Base-by-base conservation (phyloP, 495 filamentous ascomycete species). In the Tirmania nivea region DNA sequence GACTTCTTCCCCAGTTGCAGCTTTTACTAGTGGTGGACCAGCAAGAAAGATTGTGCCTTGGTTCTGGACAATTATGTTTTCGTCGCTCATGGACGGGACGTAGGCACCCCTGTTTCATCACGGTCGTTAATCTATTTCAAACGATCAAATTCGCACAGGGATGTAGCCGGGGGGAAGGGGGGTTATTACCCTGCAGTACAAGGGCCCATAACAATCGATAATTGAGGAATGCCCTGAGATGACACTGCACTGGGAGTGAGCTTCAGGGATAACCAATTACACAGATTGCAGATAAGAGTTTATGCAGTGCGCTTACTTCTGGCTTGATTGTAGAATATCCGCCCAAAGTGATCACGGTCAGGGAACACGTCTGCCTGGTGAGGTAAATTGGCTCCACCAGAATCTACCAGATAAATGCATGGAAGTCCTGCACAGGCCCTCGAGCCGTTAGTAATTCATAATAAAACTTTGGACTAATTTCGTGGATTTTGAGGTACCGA, bases 251-350 rank as follows among this genome's bases (percentile, higher is more conserved):
- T 11, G 19, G 37, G 9, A 21, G 11, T 47, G 8, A 25, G 17
- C n/a, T 14, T 20, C 39, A 16, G 20, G 37, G 25, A n/a, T 36
- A 21, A 50, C 11, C 8, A 14, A n/a, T 34, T 36, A 19, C n/a
- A 49, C 3, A 36, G 16, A 8, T 17, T 48, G 54, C 31, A 59
- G 48, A 34, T n/a, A 35, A 17, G 47, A 20, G 34, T 37, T n/a
- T 48, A 31, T 31, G 52, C 17, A 12, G 1, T 8, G 11, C n/a
- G 21, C 64, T 62, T 72, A 78, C 78, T 95, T 58, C 86, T 73
- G n/a, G 90, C 92, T 68, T 97, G 90, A 70, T 97, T 96, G 71
- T 82, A 97, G 73, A 97, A 97, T 59, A 96, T 94, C 53, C 92
- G 82, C 34, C 90, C 90, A 62, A 97, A 96, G 65, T 96, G 89